Evolutionary conservation across 1,284 basidiomycete species (phyloP), one percentile per base, ranked within the genome.

Genomic region (Apiotrichum mycotoxinovorans): DNA sequence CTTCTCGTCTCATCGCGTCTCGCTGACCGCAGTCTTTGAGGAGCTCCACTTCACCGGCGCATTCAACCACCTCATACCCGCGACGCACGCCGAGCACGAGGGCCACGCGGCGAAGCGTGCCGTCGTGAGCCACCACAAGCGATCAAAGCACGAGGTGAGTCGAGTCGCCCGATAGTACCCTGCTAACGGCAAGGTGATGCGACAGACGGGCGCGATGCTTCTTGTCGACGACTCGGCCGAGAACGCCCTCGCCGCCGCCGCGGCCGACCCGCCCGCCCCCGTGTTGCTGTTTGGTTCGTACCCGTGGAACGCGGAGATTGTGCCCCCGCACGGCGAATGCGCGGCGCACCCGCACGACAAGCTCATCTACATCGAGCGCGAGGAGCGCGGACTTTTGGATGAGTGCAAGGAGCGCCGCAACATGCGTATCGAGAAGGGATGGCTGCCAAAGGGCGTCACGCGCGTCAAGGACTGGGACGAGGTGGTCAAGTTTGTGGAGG

Each of bases 191-290:
- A n/a, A 87, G 85, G 82, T 87, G 45, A 87, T 87, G 69, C 75
- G 82, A 50, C 80, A 82, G 58, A 77, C 88, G 17, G 79, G 80
- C 25, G 86, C 87, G 18, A 78, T 81, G 46, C 71, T 90, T 40
- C 76, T 90, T 50, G 84, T 90, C 56, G 88, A 91, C 75, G 88
- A 91, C 76, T 88, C 87, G 4, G 71, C 84, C 35, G 88, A 90
- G 73, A 89, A 91, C 71, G 86, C 86, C 18, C 66, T 87, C 15
- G 81, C 84, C 54, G 84, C 84, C 58, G 80, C 80, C 0, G 78
- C 54, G 11, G 69, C 67, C 10, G 49, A 62, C 9, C 70, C 76
- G 18, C 77, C 78, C 1, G 73, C 82, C 17, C 82, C 80, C 2
- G 84, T 86, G n/a, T 75, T 90, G 35, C 79, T 91, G 8, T 89